These are phyloP conservation scores for Aspergillus ibericus DNA, from an alignment of 2,329 filamentous ascomycete genomes.

Conservation along the genomic window DNA sequence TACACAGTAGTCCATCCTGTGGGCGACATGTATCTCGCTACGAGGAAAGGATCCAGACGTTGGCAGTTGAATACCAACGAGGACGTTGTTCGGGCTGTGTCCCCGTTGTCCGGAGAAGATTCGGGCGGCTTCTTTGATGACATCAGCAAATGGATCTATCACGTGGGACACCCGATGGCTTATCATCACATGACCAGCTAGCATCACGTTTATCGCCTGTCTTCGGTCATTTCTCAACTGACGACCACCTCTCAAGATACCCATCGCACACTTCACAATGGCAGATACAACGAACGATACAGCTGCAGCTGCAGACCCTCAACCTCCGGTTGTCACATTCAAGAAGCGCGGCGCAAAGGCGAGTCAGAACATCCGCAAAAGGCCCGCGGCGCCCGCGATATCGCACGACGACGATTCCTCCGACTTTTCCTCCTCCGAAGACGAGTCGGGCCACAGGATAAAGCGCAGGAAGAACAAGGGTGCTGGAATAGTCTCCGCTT, in stretches of 20 bases:
- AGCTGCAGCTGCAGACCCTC: not conserved
- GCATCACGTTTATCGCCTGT: not conserved
- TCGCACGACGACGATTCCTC: constrained; percentile 55
- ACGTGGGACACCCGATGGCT: not conserved
- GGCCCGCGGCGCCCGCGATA: constrained; percentile 71
- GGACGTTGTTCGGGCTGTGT: not conserved
- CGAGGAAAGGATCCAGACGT: too few relatives aligned
- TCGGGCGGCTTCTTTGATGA: not conserved
- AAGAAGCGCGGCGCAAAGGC: constrained; percentile 80
- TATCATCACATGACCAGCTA: not conserved
- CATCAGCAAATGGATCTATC: not conserved
- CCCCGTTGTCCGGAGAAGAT: not conserved
- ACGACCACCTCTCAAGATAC: not conserved
- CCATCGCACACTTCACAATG: constrained; percentile 19
- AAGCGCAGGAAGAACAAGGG: constrained; percentile 76
- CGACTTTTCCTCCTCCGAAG: constrained; percentile 71
- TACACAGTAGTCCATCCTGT: too few relatives aligned
- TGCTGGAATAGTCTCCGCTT: constrained; percentile 60
- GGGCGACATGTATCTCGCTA: too few relatives aligned
- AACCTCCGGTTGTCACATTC: constrained; percentile 54
- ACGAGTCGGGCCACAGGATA: constrained; percentile 71
- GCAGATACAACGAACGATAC: constrained; percentile 24
- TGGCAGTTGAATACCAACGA: not conserved
- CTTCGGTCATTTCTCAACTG: not conserved
- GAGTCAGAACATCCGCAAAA: constrained; percentile 77